Evolutionary conservation across 805 yeast genomes (phyloP), one percentile per base, ranked within the genome.

Genomic region (Saturnispora kantuleensis): DNA sequence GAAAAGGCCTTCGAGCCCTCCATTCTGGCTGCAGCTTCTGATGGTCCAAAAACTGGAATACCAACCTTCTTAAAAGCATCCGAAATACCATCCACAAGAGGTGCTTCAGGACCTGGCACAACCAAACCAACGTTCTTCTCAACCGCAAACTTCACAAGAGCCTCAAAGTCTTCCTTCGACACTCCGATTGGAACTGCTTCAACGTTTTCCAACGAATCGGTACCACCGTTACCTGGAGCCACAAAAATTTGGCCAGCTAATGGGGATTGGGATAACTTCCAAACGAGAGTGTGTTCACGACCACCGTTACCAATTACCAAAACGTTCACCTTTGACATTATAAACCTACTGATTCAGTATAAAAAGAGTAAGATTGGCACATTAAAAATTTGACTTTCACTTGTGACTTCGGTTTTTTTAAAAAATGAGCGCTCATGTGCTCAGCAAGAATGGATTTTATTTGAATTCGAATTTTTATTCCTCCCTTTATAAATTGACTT

Each of bases 91-190:
- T 93, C 97, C 30, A 94, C 97, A 50, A 94, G 71, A 32, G 98
- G 97, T 67, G 88, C 96, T 66, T 93, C 99, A n/a, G 99, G 99
- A 31, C 99, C 99, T 32, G 98, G 97, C 37, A 93, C 71, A 5
- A 87, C 97, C 46, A 93, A 69, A 42, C 70, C 74, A 44, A 93
- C 73, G 5, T 74, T 55, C 45, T 89, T 68, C 28, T 75, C 75
- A 12, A 70, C 60, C 5, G 97, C 96, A 64, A 89, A 89, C 47
- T 78, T 67, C 46, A 79, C 85, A 49, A 93, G 72, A 30, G 68
- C 65, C 1, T 71, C 72, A 56, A 93, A 93, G 53, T 88, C 82
- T n/a, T 65, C 66, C 48, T 79, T 76, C 21, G 77, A 63, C 6
- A 84, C 73, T 32, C 79, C 78, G 59, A 86, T 77, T 5, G 82